Base-by-base conservation (phyloP, 2,329 filamentous ascomycete genomes). In the Fusarium phyllophilum region DNA sequence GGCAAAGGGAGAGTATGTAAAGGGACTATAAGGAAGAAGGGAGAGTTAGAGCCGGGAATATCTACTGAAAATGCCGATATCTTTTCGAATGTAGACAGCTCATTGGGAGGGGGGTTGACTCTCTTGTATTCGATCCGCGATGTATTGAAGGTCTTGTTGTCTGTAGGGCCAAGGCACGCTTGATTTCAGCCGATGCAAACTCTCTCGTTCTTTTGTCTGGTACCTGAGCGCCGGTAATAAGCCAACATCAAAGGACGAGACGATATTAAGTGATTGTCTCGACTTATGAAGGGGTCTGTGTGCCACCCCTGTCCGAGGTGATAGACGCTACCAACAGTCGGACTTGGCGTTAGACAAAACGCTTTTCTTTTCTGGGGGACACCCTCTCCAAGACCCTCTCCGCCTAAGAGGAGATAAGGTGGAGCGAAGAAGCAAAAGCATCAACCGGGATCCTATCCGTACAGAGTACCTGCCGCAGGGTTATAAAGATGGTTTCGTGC, bases 221-320 rank as follows among this genome's bases (percentile, higher is more conserved):
- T 79, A 78, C 77, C 79, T 81, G 76, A 77, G 75, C 79, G 75
- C 74, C 72, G 73, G 67, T 78, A 75, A 78, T 76, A 74, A 68
- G 54, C 62, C 57, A 66, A 56, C 68, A 71, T 75, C 74, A 75
- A 69, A 77, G 72, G 69, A 77, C 72, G 68, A 75, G 70, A 67
- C 76, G 51, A 74, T 45, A 66, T 66, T 73, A 77, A 79, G 72
- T 75, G 77, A 82, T 79, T 82, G 79, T 82, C 77, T 82, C 64
- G 76, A 77, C 66, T 55, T 75, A 67, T 70, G 65, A 76, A 75
- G 72, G 78, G 79, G 73, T 78, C 79, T 80, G 80, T 81, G 81
- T 83, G 78, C 78, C 76, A 78, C 74, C 77, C 79, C 75, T 79
- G 73, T 71, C 72, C 58, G 36, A 73, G 60, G 59, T 62, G 69